Percentiles rank a stretch among this genome's conserved stretches.
Evolutionary conservation across 2,329 filamentous ascomycete genomes (phyloP).

Genomic region (Fulvia fulva): DNA sequence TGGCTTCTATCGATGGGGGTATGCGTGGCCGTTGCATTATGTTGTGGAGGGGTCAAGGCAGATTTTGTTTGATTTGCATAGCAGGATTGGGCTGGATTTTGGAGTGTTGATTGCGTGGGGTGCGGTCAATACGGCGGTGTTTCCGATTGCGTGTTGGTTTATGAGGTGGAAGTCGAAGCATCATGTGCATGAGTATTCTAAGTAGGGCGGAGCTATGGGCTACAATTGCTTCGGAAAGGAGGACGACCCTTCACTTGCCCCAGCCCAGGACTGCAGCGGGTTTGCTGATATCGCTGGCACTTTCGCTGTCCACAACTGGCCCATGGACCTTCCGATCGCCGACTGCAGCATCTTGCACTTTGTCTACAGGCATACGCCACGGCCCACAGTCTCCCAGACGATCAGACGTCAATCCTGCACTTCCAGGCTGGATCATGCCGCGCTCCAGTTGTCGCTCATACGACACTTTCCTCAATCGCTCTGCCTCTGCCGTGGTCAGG

Average conservation of each 20-base stretch:
- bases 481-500: conserved; percentile 52
- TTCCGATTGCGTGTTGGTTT: conserved; percentile 48
- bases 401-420: conserved; percentile 45
- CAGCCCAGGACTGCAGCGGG: conserved; percentile 5
- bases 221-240: too few species aligned
- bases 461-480: conserved; percentile 53
- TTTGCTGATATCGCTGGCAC: conserved; percentile 6
- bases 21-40: conserved; percentile 61
- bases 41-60: conserved; percentile 57
- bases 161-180: conserved; percentile 39
- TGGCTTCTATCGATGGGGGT: conserved; percentile 59
- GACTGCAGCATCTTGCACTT: neutral
- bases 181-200: conserved; percentile 32
- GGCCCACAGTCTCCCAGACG: conserved; percentile 25
- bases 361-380: conserved; percentile 4
- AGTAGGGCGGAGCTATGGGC: conserved; percentile 7
- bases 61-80: conserved; percentile 59
- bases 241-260: conserved; percentile 1
- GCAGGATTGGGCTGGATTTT: conserved; percentile 57
- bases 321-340: neutral
- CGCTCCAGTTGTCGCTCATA: conserved; percentile 55
- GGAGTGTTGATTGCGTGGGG: conserved; percentile 58
- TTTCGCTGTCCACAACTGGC: neutral
- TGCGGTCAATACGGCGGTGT: conserved; percentile 51
- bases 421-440: conserved; percentile 49